These are phyloP conservation scores for Gastrodia elata DNA, from an alignment of 106 monocot species.

Conservation along the genomic window DNA sequence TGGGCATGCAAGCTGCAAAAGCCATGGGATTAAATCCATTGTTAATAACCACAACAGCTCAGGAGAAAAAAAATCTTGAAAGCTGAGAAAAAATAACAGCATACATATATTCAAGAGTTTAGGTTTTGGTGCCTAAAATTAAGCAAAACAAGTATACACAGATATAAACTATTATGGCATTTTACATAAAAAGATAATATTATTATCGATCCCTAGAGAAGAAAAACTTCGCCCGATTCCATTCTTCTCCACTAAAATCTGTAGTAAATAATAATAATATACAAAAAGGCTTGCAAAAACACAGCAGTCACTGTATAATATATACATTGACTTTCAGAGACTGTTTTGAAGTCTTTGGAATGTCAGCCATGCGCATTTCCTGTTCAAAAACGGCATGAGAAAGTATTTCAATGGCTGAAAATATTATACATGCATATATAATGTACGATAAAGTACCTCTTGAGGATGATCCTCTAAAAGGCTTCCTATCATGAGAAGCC, in stretches of 20 bases:
- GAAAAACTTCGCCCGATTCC: neutral
- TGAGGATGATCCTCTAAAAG: conserved; percentile 39
- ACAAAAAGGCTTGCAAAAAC: neutral
- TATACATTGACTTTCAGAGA: neutral
- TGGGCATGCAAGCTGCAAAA: no score
- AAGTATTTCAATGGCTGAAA: neutral
- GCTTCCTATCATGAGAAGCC: conserved; percentile 44
- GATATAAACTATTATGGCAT: neutral
- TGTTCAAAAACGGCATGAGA: neutral
- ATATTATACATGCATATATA: neutral
- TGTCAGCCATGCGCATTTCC: neutral
- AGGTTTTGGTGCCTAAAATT: no score
- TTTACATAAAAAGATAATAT: no score
- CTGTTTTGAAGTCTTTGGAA: neutral
- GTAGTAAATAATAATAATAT: neutral
- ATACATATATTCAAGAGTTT: no score
- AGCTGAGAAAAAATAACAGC: no score
- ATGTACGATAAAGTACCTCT: conserved; percentile 48
- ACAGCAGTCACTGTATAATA: neutral
- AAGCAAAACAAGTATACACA: no score
- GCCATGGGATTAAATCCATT: no score
- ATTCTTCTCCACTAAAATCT: no score
- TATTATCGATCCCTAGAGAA: neutral
- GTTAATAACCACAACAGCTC: no score
- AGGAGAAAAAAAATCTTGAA: no score